These are phyloP conservation scores for Rhizophora apiculata DNA, from an alignment of 345 rosid species.

Conservation along the genomic window DNA sequence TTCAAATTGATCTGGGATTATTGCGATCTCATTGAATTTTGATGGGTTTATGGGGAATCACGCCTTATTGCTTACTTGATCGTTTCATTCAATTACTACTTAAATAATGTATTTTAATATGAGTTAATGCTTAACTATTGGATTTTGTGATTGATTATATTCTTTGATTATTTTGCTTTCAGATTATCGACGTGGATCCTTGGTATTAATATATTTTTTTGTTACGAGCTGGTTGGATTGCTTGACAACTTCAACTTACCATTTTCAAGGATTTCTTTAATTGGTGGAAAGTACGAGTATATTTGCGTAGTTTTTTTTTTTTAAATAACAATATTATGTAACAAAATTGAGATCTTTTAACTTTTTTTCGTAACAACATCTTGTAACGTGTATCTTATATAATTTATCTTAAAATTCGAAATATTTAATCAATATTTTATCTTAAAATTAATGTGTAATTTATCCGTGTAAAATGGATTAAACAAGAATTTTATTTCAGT, in stretches of 20 bases:
- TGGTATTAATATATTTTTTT: conserved; percentile 47
- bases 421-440: too few relatives aligned
- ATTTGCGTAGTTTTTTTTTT: too few relatives aligned
- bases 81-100: neutral
- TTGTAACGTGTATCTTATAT: too few relatives aligned
- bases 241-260: neutral
- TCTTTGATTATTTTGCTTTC: conserved; percentile 5
- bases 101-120: neutral
- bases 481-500: too few relatives aligned
- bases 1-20: neutral
- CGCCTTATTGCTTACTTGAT: conserved; percentile 1
- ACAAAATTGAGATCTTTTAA: too few relatives aligned
- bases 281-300: too few relatives aligned
- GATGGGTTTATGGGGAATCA: neutral
- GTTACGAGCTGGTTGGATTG: neutral
- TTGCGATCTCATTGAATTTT: neutral
- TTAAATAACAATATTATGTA: too few relatives aligned
- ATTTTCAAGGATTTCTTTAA: neutral
- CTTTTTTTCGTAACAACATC: too few relatives aligned
- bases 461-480: too few relatives aligned
- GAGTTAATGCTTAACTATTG: neutral
- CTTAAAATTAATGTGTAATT: too few relatives aligned
- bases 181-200: conserved; percentile 75
- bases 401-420: too few relatives aligned
- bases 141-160: neutral